Base-by-base conservation (phyloP, 169 alveolate genomes). In the Plasmodium relictum region DNA sequence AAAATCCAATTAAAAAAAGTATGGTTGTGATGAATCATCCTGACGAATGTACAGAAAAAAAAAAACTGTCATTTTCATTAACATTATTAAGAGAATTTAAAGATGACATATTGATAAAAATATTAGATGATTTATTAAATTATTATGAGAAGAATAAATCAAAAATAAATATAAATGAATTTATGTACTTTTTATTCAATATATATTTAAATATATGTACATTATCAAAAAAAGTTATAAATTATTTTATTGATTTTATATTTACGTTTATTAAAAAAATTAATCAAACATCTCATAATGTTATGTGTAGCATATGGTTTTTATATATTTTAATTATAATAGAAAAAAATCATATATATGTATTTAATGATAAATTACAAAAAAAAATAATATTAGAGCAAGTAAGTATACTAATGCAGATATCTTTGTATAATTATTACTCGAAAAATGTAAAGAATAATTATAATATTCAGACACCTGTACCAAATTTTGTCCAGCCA, bases 291-390 rank as follows among this genome's bases (percentile, higher is more conserved):
- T 70, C 92, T 14, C 88, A 71, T 42, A 86, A 69, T 70, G 31
- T 86, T 45, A 86, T 86, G 92, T 56, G 86, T 24, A 86, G 92
- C 62, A 37, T 86, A 20, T 86, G 92, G 92, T 86, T 86, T 71
- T 41, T 86, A 37, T 86, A 86, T 56, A 86, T 86, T 4, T 50
- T 86, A 14, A 59, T 70, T 18, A 73, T 86, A 3, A 86, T 86
- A 8, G 92, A 69, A 44, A 69, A 86, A n/a, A 69, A 71, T 24
- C 76, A 86, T 71, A 31, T 24, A n/a, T 80, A 80, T 61, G 59
- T 70, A 14, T 85, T 85, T 65, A 69, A 86, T n/a, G 92, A 86
- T 24, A 86, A 66, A 20, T 39, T 71, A 22, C 92, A 86, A 9
- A 86, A 86, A 31, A 86, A 66, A 71, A 86, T 86, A 4, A 86